Evolutionary conservation across 257 asterid genomes (phyloP).

Genomic region (Eustoma russellianum): DNA sequence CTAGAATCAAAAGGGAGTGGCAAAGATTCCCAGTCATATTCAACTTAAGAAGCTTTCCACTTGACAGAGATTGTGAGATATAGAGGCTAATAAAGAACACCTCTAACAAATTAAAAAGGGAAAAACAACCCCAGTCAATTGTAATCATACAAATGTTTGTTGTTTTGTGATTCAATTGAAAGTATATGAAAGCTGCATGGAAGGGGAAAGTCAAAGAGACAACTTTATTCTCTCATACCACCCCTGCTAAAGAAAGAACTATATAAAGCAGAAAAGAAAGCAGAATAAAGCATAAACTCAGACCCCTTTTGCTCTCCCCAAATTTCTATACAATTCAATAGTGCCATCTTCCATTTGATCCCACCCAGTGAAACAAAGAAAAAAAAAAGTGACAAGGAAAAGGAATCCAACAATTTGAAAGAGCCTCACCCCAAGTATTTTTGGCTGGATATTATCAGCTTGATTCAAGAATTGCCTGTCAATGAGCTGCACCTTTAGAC

Average conservation of each 20-base stretch:
- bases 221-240: conserved; percentile 52
- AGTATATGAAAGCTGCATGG: conserved; percentile 26
- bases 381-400: not conserved
- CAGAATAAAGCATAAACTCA: conserved; percentile 17
- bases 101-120: conserved; percentile 17
- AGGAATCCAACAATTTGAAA: conserved; percentile 15
- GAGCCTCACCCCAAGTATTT: conserved; percentile 14
- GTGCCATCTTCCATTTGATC: conserved; percentile 17
- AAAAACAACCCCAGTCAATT: conserved; percentile 13
- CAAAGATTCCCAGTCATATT: no score
- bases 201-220: conserved; percentile 65
- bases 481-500: conserved; percentile 64
- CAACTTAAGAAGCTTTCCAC: no score
- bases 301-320: conserved; percentile 22
- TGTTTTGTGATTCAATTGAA: conserved; percentile 25
- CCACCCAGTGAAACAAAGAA: conserved; percentile 17
- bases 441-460: conserved; percentile 8
- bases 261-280: conserved; percentile 30
- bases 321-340: conserved; percentile 50
- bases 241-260: conserved; percentile 33
- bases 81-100: not conserved
- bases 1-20: no score
- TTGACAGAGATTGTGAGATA: no score
- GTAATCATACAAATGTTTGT: conserved; percentile 25
- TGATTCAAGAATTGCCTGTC: conserved; percentile 22